A percentile compares a stretch with the other conserved stretches of the same genome.
These are phyloP conservation scores for Cyclotella kingstonii DNA, from an alignment of 108 stramenopile genomes.

Conservation along the genomic window DNA sequence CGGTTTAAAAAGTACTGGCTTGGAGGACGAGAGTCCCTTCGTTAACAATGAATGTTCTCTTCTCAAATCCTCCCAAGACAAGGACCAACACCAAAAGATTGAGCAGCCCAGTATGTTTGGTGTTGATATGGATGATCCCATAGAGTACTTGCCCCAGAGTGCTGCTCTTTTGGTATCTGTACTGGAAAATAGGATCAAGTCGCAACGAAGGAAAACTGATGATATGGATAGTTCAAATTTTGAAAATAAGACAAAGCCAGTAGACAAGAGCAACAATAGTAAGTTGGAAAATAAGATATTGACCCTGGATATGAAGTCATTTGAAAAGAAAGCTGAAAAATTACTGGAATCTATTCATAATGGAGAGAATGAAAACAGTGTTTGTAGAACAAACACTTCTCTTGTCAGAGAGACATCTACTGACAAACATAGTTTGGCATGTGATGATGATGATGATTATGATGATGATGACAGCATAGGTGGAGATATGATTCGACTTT, in stretches of 20 bases:
- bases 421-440: too few species aligned
- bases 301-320: slow-evolving; percentile 7
- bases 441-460: not conserved
- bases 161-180: slow-evolving; percentile 28
- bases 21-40: not conserved
- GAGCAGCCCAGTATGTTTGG: not conserved
- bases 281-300: not conserved
- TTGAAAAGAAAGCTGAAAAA: slow-evolving; percentile 23
- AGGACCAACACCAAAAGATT: not conserved
- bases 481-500: slow-evolving; percentile 32
- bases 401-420: too few species aligned
- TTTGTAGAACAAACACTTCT: not conserved
- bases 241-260: slow-evolving; percentile 6
- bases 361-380: not conserved
- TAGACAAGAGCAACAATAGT: not conserved
- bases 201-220: not conserved
- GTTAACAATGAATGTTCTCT: too few species aligned
- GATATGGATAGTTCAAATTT: not conserved
- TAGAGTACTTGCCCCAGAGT: slow-evolving; percentile 34
- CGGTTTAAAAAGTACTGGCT: slow-evolving; percentile 25
- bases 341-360: slow-evolving; percentile 30
- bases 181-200: slow-evolving; percentile 15
- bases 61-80: not conserved
- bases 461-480: slow-evolving; percentile 39
- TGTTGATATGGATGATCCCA: slow-evolving; percentile 20